Percentiles rank a stretch among this genome's conserved stretches.
These are phyloP conservation scores for Sporothrix variecibatus DNA, from an alignment of 2,329 filamentous ascomycete genomes.

Conservation along the genomic window DNA sequence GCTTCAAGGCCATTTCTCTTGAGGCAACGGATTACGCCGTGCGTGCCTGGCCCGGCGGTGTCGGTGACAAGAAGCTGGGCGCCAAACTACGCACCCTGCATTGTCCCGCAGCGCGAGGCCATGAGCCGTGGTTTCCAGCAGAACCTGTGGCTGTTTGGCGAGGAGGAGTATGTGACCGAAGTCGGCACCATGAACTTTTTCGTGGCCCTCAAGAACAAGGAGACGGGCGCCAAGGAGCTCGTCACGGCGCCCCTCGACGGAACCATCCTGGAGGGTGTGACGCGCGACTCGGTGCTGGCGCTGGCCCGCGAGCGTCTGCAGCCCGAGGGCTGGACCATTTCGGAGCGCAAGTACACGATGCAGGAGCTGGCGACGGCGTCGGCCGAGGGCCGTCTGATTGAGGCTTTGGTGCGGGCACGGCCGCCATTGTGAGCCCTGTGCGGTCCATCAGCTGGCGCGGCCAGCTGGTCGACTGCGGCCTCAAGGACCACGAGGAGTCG, in stretches of 20 bases:
- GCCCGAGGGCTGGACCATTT: conserved; percentile 84
- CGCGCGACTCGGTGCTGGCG: conserved; percentile 83
- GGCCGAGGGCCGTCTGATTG: conserved; percentile 80
- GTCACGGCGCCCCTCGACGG: conserved; percentile 95
- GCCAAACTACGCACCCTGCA: conserved; percentile 99
- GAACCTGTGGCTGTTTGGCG: conserved; percentile 96
- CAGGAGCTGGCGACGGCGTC: conserved; percentile 77
- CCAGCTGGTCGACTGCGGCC: conserved; percentile 76
- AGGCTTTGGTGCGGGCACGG: conserved; percentile 95
- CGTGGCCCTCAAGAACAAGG: conserved; percentile 78
- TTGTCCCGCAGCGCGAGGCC: conserved; percentile 92
- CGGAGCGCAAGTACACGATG: conserved; percentile 93
- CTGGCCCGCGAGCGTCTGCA: conserved; percentile 81
- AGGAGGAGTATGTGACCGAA: conserved; percentile 94
- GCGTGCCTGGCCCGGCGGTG: conserved; percentile 95
- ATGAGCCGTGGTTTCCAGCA: conserved; percentile 93
- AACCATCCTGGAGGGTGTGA: conserved; percentile 94
- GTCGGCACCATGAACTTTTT: conserved; percentile 99
- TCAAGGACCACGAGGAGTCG: conserved; percentile 79
- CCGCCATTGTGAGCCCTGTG: conserved; percentile 89
- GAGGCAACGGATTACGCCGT: conserved; percentile 97
- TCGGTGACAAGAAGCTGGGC: conserved; percentile 97
- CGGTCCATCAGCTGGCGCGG: conserved; percentile 88
- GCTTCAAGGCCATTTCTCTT: conserved; percentile 94
- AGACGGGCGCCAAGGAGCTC: conserved; percentile 87